phyloP scores from a whole-genome alignment of 2,329 filamentous ascomycete species.

The Aspergillus carbonarius region DNA sequence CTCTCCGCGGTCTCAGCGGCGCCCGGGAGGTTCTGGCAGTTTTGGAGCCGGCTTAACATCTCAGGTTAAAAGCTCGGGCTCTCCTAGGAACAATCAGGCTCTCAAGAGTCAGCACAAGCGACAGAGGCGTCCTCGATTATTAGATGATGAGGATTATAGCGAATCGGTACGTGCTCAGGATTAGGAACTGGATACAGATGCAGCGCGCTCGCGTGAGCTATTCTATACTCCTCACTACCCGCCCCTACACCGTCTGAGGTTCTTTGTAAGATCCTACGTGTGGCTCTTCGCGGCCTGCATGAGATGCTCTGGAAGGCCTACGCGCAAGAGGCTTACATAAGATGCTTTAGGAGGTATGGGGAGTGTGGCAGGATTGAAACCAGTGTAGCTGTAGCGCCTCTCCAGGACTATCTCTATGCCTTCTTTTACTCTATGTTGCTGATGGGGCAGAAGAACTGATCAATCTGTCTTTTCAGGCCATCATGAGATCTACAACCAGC shows the following conservation, averaged over 20 bases:
- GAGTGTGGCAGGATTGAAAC: background rate
- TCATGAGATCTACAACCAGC: conserved; percentile 63
- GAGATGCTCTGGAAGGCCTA: background rate
- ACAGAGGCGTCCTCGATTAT: conserved; percentile 69
- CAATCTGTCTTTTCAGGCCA: conserved; percentile 45
- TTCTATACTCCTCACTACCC: background rate
- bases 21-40: conserved; percentile 41
- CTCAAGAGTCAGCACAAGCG: conserved; percentile 80
- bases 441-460: conserved; percentile 14
- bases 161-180: conserved; percentile 65
- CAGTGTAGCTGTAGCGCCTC: background rate
- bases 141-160: conserved; percentile 84
- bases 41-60: conserved; percentile 42
- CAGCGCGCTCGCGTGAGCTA: background rate
- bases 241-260: background rate
- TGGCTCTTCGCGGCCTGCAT: background rate
- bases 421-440: background rate
- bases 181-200: background rate
- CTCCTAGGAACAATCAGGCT: conserved; percentile 69
- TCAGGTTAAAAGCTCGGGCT: conserved; percentile 29
- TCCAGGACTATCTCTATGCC: background rate
- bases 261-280: background rate
- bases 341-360: background rate
- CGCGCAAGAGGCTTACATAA: background rate
- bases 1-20: conserved; percentile 43